Evolutionary conservation across 148 eudicot genomes (phyloP).

Genomic region (Limonium bicolor): DNA sequence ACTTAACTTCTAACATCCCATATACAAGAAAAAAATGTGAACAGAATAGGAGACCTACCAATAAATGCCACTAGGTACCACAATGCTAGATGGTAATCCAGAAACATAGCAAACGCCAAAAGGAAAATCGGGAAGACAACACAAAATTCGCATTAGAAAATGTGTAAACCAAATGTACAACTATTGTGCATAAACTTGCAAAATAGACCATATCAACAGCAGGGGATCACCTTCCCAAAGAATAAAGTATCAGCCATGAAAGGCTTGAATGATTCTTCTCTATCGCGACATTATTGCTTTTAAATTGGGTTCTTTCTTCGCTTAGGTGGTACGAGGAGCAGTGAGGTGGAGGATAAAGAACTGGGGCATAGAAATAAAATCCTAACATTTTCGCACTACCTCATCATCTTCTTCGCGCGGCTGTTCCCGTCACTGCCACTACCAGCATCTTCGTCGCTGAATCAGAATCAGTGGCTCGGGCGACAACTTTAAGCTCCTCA

Average conservation of each 20-base stretch:
- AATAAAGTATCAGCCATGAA: constrained; percentile 56
- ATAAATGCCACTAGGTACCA: constrained; percentile 67
- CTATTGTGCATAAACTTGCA: background rate
- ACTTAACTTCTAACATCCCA: background rate
- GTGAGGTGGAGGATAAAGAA: too few species aligned
- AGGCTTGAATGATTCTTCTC: constrained; percentile 76
- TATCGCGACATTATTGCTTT: too few species aligned
- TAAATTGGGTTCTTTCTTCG: too few species aligned
- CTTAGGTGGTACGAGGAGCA: too few species aligned
- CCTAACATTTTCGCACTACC: too few species aligned
- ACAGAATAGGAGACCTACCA: constrained; percentile 32
- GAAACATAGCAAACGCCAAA: constrained; percentile 46
- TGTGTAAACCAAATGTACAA: background rate
- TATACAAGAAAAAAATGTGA: background rate
- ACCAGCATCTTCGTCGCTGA: too few species aligned
- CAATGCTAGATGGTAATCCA: constrained; percentile 86
- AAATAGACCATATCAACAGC: background rate
- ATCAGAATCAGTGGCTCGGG: too few species aligned
- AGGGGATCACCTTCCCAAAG: constrained; percentile 52
- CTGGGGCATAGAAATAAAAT: too few species aligned
- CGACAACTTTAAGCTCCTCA: too few species aligned
- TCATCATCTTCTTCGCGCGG: too few species aligned
- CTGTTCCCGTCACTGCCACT: too few species aligned
- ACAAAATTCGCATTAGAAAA: constrained; percentile 14
- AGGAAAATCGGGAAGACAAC: constrained; percentile 57